Conservation (phyloP, 768 basidiomycete species). For the Crepidotus variabilis region DNA sequence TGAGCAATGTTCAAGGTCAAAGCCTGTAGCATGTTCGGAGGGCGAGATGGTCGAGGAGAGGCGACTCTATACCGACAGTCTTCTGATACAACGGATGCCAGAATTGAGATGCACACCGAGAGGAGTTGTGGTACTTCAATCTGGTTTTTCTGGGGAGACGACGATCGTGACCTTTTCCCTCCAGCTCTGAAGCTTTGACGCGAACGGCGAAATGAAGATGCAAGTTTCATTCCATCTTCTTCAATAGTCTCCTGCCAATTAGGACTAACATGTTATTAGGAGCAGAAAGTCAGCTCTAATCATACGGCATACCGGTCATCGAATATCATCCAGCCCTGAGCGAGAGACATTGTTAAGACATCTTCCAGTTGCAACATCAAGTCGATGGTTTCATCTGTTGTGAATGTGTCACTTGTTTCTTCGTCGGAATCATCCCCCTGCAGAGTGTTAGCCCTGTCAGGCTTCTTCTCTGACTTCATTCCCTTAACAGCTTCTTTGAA, state of each 20-base stretch:
- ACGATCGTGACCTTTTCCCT: conserved; percentile 48
- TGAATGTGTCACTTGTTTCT: conserved; percentile 42
- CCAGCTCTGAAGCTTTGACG: conserved; percentile 38
- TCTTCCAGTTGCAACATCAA: conserved; percentile 63
- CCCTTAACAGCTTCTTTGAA: conserved; percentile 41
- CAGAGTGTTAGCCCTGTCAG: conserved; percentile 8
- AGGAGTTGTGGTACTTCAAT: conserved; percentile 49
- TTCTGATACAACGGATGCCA: conserved; percentile 62
- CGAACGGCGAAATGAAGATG: conserved; percentile 44
- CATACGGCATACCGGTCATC: conserved; percentile 32
- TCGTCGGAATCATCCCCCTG: conserved; percentile 47
- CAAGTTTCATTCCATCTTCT: conserved; percentile 22
- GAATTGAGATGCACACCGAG: conserved; percentile 52
- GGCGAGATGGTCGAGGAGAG: conserved; percentile 57
- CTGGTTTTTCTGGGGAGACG: conserved; percentile 34
- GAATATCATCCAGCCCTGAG: conserved; percentile 62
- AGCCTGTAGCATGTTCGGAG: conserved; percentile 75
- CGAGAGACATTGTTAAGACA: conserved; percentile 49
- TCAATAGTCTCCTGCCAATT: conserved; percentile 13
- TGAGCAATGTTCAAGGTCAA: conserved; percentile 69
- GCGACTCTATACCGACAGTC: conserved; percentile 69
- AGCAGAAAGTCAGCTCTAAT: background rate
- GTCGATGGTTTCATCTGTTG: conserved; percentile 63
- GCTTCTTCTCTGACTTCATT: conserved; percentile 20
- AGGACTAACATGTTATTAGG: conserved; percentile 10